Evolutionary conservation across 495 filamentous ascomycete species (phyloP).

Genomic region (Trichoderma parareesei): DNA sequence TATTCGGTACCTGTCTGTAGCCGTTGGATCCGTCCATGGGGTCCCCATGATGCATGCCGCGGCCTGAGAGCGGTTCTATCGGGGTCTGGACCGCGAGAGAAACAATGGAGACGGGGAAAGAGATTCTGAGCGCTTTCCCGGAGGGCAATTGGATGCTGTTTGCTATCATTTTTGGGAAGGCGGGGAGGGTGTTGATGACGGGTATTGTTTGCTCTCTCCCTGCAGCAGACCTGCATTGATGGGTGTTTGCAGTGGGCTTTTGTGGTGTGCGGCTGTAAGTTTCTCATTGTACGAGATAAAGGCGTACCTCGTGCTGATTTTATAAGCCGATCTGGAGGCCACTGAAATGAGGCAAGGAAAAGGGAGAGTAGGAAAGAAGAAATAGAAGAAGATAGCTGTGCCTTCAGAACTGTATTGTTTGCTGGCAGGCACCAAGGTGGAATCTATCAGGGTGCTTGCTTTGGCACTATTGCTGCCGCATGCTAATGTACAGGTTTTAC

Average conservation of each 20-base stretch:
- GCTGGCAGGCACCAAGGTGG: too few relatives aligned
- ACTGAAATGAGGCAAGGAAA: background rate
- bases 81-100: slow-evolving; percentile 3
- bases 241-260: too few relatives aligned
- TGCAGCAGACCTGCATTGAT: background rate
- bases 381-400: background rate
- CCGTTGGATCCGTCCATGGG: background rate
- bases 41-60: background rate
- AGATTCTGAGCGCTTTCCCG: background rate
- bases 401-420: too few relatives aligned
- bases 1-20: background rate
- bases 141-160: too few relatives aligned
- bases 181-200: background rate
- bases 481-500: too few relatives aligned
- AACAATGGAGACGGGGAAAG: background rate
- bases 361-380: background rate
- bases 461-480: too few relatives aligned
- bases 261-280: too few relatives aligned
- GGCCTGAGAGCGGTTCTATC: background rate
- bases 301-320: background rate
- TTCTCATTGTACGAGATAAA: too few relatives aligned
- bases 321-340: background rate
- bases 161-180: too few relatives aligned
- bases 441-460: too few relatives aligned
- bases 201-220: background rate